phyloP scores from a whole-genome alignment of 176 grass and related monocot genomes.

The Themeda triandra region DNA sequence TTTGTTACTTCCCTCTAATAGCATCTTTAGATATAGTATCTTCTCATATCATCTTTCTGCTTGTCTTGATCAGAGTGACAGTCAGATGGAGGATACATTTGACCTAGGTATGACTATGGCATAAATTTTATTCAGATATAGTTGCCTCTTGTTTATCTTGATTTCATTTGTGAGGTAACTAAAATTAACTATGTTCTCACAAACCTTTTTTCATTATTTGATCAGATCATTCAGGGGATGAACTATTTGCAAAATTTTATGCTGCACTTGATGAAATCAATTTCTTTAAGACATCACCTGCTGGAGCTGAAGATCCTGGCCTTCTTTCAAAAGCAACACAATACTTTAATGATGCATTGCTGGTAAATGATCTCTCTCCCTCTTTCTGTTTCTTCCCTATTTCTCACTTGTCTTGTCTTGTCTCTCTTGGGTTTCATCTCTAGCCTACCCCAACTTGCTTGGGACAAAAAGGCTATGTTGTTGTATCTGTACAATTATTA shows the following conservation, averaged over 20 bases:
- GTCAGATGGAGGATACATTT: conserved; percentile 39
- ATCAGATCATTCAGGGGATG: conserved; percentile 45
- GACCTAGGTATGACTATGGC: conserved; percentile 52
- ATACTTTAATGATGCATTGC: conserved; percentile 50
- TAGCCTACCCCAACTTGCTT: too few relatives aligned
- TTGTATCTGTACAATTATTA: neutral
- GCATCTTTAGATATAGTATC: neutral
- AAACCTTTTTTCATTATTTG: neutral
- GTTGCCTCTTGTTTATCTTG: neutral
- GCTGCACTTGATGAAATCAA: conserved; percentile 63
- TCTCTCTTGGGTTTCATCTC: too few relatives aligned
- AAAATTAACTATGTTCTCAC: conserved; percentile 11
- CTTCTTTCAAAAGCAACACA: conserved; percentile 65
- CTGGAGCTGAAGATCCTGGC: conserved; percentile 55
- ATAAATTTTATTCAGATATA: neutral
- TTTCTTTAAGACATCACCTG: conserved; percentile 56
- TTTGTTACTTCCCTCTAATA: neutral
- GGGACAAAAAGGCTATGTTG: too few relatives aligned
- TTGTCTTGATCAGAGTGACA: conserved; percentile 42
- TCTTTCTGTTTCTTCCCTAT: neutral
- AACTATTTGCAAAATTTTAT: conserved; percentile 74
- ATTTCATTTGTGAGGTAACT: neutral
- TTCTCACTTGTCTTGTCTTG: neutral
- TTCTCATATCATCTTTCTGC: conserved; percentile 19
- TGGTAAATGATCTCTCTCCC: conserved; percentile 31